Conservation (phyloP, 163 green algal species). For the Prototheca cutis region DNA sequence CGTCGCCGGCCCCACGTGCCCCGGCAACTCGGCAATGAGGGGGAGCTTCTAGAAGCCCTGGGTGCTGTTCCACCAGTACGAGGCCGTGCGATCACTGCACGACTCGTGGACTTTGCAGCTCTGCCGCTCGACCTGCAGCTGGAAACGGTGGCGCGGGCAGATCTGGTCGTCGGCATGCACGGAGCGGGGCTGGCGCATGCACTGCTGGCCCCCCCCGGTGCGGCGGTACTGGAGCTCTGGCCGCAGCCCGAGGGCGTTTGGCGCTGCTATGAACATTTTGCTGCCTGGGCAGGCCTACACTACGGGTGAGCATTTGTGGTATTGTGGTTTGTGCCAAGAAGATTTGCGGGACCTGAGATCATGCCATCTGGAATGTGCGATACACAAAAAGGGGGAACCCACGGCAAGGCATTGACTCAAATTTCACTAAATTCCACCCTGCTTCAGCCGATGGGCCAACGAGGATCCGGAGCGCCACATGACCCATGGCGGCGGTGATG, state of each 20-base stretch:
- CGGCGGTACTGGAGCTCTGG: conserved; percentile 31
- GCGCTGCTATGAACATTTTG: conserved; percentile 25
- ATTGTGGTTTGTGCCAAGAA: not conserved
- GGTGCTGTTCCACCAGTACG: not conserved
- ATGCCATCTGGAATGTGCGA: not conserved
- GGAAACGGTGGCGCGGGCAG: conserved; percentile 5
- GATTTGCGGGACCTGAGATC: too few relatives aligned
- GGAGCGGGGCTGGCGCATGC: conserved; percentile 25
- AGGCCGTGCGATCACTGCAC: not conserved
- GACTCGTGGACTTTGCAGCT: conserved; percentile 17
- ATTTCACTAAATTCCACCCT: too few relatives aligned
- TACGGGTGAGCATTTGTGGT: conserved; percentile 3
- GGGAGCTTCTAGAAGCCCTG: conserved; percentile 7
- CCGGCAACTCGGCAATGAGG: conserved; percentile 24
- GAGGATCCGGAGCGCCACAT: conserved; percentile 3
- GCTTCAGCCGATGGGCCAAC: conserved; percentile 3
- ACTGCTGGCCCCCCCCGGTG: conserved; percentile 17
- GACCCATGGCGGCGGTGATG: not conserved
- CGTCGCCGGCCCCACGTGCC: conserved; percentile 1
- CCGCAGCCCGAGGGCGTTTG: conserved; percentile 19
- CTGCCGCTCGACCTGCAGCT: conserved; percentile 23
- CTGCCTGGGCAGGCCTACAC: conserved; percentile 18
- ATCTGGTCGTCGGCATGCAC: conserved; percentile 32
- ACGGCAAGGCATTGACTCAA: too few relatives aligned
- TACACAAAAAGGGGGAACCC: too few relatives aligned